phyloP scores from a whole-genome alignment of 2,329 filamentous ascomycete genomes.

The Xylariaceae sp. region DNA sequence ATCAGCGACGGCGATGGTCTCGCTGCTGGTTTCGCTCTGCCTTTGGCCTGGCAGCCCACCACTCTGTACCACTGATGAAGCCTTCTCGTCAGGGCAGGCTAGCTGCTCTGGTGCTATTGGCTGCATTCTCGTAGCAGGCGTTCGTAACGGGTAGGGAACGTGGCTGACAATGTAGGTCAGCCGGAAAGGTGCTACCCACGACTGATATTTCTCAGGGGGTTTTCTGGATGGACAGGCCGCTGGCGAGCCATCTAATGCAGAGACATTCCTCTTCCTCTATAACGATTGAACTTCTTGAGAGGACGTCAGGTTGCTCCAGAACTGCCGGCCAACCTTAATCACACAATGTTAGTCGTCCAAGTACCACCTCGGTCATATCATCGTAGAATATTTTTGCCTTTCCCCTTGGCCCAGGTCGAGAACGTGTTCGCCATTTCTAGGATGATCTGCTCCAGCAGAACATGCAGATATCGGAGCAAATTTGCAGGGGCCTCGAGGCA shows the following conservation, averaged over 20 bases:
- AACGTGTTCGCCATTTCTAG: slow-evolving; percentile 8
- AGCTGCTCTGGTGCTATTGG: slow-evolving; percentile 13
- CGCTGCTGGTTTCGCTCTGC: slow-evolving; percentile 26
- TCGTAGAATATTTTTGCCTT: background rate
- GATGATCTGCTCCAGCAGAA: slow-evolving; percentile 1
- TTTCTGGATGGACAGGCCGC: background rate
- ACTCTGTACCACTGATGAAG: slow-evolving; percentile 1
- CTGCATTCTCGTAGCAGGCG: background rate
- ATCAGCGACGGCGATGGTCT: slow-evolving; percentile 22
- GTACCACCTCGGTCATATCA: background rate
- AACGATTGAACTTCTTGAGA: background rate
- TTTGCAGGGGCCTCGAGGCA: slow-evolving; percentile 1
- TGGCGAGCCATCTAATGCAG: background rate
- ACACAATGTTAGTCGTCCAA: background rate
- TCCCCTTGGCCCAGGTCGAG: slow-evolving; percentile 8
- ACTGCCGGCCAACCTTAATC: background rate
- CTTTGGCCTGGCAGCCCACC: slow-evolving; percentile 11
- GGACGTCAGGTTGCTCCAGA: background rate
- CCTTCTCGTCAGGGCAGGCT: slow-evolving; percentile 13
- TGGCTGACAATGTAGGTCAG: background rate
- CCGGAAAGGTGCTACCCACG: background rate
- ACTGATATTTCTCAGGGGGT: background rate
- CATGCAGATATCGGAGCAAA: slow-evolving; percentile 3
- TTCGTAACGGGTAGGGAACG: background rate
- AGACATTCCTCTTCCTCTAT: background rate